Evolutionary conservation across 176 grass and related monocot species (phyloP), one percentile per base, ranked within the genome.

Genomic region (Eremochloa ophiuroides): DNA sequence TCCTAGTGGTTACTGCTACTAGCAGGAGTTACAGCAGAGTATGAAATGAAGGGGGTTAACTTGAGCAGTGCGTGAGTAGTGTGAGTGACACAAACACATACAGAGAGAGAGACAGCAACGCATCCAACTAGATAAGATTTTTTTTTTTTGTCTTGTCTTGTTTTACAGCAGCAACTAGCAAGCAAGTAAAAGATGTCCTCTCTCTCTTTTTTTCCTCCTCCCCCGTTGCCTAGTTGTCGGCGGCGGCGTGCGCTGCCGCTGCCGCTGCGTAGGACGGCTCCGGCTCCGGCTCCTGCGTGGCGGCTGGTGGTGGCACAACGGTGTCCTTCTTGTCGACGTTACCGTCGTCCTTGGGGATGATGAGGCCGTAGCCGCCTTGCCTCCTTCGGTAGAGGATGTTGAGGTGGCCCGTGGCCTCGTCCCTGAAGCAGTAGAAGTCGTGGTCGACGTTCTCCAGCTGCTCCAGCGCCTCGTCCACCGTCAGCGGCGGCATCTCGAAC

Each of bases 371-470:
- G 0, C 95, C 95, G 3, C 92, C 95, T 5, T 85, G 78, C 7
- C 93, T 87, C 87, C 95, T 98, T 75, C 87, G 94, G 88, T 98
- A 98, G 66, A 98, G 62, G 68, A 98, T 88, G 80, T 98, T 98
- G 20, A 94, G 81, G 81, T 94, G 83, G 9, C 95, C 94, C 7
- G 89, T 97, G 12, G 89, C 85, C 63, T 94, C 92, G 82, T 90
- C 92, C 86, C 95, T 87, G 76, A 98, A 98, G 40, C 80, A 92
- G 69, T 86, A 98, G 79, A 98, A 98, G 77, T 92, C 84, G 13
- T 94, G 95, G 75, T 94, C 84, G 4, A 98, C 88, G 90, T 87
- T 87, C 83, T 89, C 78, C 0, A 98, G 76, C 83, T 98, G 95
- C 69, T 98, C 86, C 43, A 89, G 82, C 44, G 95, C 95, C 78